These are phyloP conservation scores for Apiospora koreana DNA, from an alignment of 2,329 filamentous ascomycete species.

Conservation along the genomic window DNA sequence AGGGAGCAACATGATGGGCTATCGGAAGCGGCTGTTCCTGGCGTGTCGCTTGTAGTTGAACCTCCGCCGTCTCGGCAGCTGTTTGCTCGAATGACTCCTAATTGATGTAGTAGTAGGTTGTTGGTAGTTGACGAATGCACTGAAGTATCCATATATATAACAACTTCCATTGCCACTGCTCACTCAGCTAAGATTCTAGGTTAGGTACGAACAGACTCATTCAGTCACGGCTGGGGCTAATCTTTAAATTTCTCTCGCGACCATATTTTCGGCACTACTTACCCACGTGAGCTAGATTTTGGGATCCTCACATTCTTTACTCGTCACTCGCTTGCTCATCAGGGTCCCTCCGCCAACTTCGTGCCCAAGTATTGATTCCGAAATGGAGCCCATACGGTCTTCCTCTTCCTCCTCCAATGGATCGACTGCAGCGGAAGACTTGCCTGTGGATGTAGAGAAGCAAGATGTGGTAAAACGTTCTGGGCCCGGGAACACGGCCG, in stretches of 20 bases:
- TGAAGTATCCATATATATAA: background rate
- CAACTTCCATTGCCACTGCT: background rate
- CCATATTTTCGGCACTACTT: background rate
- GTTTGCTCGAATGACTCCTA: background rate
- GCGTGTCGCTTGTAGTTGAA: background rate
- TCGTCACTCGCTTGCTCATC: background rate
- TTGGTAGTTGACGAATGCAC: background rate
- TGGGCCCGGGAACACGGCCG: background rate
- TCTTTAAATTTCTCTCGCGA: background rate
- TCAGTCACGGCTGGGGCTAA: background rate
- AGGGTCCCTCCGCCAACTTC: background rate
- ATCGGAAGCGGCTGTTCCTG: constrained; percentile 1
- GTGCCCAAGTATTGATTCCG: background rate
- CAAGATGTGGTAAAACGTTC: background rate
- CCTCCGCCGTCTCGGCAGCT: background rate
- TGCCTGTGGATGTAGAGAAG: background rate
- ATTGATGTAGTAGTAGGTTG: background rate
- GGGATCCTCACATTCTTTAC: background rate
- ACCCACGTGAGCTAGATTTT: background rate
- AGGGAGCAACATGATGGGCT: background rate
- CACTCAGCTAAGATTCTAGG: background rate
- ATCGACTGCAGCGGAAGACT: background rate
- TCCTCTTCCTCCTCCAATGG: background rate
- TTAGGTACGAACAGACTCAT: too few relatives aligned
- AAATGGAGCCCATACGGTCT: background rate